Base-by-base conservation (phyloP, 2,329 filamentous ascomycete genomes). In the Aspergillus intermedius region DNA sequence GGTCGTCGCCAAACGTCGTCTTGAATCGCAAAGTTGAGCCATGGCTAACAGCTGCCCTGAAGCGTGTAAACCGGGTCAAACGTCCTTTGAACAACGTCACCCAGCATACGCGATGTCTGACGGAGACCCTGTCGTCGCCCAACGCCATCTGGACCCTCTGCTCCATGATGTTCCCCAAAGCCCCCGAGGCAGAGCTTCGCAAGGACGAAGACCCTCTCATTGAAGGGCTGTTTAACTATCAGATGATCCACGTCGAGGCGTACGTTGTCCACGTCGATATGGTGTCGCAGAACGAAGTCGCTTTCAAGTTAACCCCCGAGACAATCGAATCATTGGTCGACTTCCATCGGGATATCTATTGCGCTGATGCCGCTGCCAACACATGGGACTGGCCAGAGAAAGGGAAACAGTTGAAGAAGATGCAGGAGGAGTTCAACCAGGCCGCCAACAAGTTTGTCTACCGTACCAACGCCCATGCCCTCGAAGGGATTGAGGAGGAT, bases 211-310 rank as follows among this genome's bases (percentile, higher is more conserved):
- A 94, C 66, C 87, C 87, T 42, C 77, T 95, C 56, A 78, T 91
- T 58, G 90, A 96, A 73, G 88, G 87, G 55, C 75, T 96, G 54
- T 89, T 87, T 80, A 94, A 94, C 79, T 93, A 91, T 72, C 87
- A 94, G 75, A 81, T 96, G 65, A 77, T 96, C 64, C 89, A 96
- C 68, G 77, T 97, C 60, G 91, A 97, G 74, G 93, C 93, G 46
- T 98, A 98, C 70, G 91, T 97, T 60, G 93, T 98, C 53, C 91
- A 97, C 71, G 90, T 98, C 71, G 93, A 98, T 76, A 95, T 97
- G 90, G 91, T 98, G 51, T 83, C 94, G 63, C 87, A 91, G 72
- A 93, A 95, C 69, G 93, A 97, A 76, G 90, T 98, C 64, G 93
- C 91, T 59, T 97, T 91, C 81, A 98, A 98, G 80, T 81, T 98